These are phyloP conservation scores for Citrullus colocynthis DNA, from an alignment of 306 rosid genomes.

Conservation along the genomic window DNA sequence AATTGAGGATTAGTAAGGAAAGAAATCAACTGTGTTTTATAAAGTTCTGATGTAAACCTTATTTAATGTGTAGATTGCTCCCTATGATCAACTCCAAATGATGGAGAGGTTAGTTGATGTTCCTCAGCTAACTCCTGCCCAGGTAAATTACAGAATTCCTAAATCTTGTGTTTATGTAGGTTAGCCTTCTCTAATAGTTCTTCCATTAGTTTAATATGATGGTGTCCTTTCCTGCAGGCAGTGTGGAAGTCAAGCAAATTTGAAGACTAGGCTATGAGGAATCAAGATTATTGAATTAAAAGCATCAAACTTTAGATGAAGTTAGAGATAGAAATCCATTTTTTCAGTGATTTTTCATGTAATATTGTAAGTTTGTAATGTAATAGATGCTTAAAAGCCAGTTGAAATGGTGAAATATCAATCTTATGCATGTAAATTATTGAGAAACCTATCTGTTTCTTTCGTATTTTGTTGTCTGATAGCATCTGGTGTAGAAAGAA, in stretches of 20 bases:
- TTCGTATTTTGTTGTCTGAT: not conserved
- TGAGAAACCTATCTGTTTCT: not conserved
- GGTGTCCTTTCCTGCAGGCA: not conserved
- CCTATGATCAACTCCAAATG: conserved; percentile 82
- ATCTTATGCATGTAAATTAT: not conserved
- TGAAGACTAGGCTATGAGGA: not conserved
- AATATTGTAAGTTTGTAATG: not conserved
- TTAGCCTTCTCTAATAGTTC: not conserved
- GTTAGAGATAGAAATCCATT: not conserved
- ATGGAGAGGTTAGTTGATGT: conserved; percentile 65
- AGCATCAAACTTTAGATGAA: not conserved
- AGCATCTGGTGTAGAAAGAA: not conserved
- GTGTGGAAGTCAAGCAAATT: not conserved
- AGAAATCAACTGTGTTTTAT: not conserved
- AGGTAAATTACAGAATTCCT: conserved; percentile 23
- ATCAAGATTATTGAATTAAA: not conserved
- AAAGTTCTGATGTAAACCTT: not conserved
- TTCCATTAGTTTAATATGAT: not conserved
- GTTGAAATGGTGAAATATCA: conserved; percentile 1
- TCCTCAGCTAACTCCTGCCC: conserved; percentile 33
- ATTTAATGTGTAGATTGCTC: conserved; percentile 61
- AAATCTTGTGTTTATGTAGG: not conserved
- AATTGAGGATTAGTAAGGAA: not conserved
- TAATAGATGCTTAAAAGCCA: not conserved
- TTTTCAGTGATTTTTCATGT: not conserved